Base-by-base conservation (phyloP, 2,329 filamentous ascomycete genomes). In the Colletotrichum melonis region DNA sequence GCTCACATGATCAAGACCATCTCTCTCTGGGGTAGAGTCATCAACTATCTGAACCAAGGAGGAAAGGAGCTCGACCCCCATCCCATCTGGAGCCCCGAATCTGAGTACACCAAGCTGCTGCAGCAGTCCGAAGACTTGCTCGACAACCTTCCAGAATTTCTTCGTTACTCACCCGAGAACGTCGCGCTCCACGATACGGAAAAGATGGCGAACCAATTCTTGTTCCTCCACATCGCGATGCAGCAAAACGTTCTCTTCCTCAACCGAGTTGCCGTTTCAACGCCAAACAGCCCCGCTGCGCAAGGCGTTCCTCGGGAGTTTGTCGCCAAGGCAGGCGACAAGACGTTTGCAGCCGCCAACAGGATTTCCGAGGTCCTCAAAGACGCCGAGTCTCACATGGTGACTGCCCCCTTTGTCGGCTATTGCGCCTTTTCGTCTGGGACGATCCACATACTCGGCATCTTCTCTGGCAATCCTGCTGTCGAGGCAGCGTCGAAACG, bases 341-440 rank as follows among this genome's bases (percentile, higher is more conserved):
- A 92, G 71, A 95, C 95, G 0, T 92, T 98, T 73, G 90, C 93
- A 60, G 94, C 96, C 7, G 97, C 97, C 4, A 95, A 94, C 79
- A 91, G 92, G 75, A 97, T 98, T 67, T 98, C 96, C 0, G 90
- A 92, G 35, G 86, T 98, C 58, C 90, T 98, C 63, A 92, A 92
- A 76, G 94, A 97, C 76, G 91, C 93, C 3, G 93, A 95, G 78
- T 90, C 93, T 14, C 92, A 96, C 80, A 91, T 93, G 73, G 90
- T 98, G 8, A 92, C 95, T 0, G 96, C 95, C 0, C 97, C 97
- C 0, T 98, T 98, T 81, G 94, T 95, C 1, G 96, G 97, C 1
- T 99, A 98, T 81, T 97, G 94, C 78, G 95, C 96, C 2, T 98
- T 98, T 80, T 91, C 95, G 26, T 95, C 96, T 1, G 97, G 95